These are phyloP conservation scores for Boeremia lycopersici DNA, from an alignment of 2,329 filamentous ascomycete species.

Conservation along the genomic window DNA sequence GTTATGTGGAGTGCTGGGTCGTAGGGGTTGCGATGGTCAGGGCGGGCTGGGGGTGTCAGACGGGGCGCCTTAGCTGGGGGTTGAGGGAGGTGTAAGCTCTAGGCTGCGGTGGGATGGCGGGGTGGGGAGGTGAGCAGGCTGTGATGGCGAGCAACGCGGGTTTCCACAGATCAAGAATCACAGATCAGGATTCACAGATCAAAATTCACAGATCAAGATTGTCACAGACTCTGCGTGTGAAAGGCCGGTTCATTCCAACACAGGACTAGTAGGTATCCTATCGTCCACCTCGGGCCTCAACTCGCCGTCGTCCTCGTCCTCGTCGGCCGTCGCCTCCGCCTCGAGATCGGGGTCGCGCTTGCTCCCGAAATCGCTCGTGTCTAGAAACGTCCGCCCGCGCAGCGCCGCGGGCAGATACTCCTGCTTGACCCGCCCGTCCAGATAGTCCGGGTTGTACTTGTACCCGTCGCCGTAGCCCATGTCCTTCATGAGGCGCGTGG, in stretches of 20 bases:
- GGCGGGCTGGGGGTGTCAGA: too few species aligned
- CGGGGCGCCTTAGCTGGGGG: too few species aligned
- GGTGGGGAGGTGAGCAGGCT: too few species aligned
- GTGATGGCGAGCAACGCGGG: too few species aligned
- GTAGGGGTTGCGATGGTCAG: too few species aligned
- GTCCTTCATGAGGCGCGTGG: conserved; percentile 91
- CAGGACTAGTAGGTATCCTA: conserved; percentile 11
- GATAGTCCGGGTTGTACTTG: conserved; percentile 94
- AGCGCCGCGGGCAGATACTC: conserved; percentile 87
- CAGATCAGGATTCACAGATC: too few species aligned
- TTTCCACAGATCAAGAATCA: too few species aligned
- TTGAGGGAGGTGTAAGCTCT: too few species aligned
- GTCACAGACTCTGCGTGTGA: background rate
- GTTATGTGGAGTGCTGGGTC: too few species aligned
- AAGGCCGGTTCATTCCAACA: background rate
- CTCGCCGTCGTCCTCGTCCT: conserved; percentile 28
- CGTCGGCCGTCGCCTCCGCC: conserved; percentile 13
- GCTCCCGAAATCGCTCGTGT: conserved; percentile 78
- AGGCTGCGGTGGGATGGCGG: too few species aligned
- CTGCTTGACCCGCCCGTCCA: conserved; percentile 80
- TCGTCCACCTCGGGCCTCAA: conserved; percentile 35
- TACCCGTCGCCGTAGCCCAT: conserved; percentile 89
- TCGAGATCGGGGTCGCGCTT: conserved; percentile 65
- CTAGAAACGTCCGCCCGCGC: conserved; percentile 73
- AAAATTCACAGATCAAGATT: too few species aligned